phyloP scores from a whole-genome alignment of 1,284 basidiomycete genomes.

The Entoloma clypeatum region DNA sequence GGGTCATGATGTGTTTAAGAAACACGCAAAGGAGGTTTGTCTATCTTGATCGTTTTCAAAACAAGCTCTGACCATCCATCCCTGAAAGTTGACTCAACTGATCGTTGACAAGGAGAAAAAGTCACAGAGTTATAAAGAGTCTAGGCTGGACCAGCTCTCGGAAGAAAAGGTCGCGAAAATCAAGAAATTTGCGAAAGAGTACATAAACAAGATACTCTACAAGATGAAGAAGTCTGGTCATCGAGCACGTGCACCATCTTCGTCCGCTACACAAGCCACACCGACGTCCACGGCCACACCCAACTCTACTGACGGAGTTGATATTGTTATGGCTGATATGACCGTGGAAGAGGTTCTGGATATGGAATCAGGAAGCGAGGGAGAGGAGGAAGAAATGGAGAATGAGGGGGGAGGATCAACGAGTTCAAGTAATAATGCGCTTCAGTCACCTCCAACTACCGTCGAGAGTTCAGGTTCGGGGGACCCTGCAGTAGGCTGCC shows the following conservation, averaged over 20 bases:
- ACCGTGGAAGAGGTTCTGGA: conserved; percentile 20
- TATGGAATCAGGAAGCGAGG: conserved; percentile 17
- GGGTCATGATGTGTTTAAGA: conserved; percentile 89
- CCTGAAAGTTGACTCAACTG: conserved; percentile 47
- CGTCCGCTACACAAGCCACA: conserved; percentile 23
- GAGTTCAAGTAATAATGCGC: not conserved
- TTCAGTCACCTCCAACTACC: conserved; percentile 1
- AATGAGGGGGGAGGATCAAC: not conserved
- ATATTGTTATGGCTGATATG: conserved; percentile 23
- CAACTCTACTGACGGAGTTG: conserved; percentile 34
- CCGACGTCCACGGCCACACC: conserved; percentile 39
- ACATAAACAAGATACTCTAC: conserved; percentile 64
- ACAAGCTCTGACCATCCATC: conserved; percentile 3
- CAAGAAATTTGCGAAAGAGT: conserved; percentile 92
- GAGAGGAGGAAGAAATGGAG: conserved; percentile 4
- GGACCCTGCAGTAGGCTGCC: conserved; percentile 10
- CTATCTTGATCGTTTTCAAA: conserved; percentile 9
- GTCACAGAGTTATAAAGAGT: conserved; percentile 69
- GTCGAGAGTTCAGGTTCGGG: not conserved
- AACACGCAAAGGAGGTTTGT: conserved; percentile 89
- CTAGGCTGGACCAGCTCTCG: conserved; percentile 69
- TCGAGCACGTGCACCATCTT: conserved; percentile 24
- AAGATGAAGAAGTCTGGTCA: conserved; percentile 54
- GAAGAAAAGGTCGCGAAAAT: conserved; percentile 90
- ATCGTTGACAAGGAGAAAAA: conserved; percentile 95